A percentile compares a stretch with the other conserved stretches of the same genome.
phyloP scores from a whole-genome alignment of 225 moss, liverwort and hornwort genomes.

The Pseudoscleropodium purum region DNA sequence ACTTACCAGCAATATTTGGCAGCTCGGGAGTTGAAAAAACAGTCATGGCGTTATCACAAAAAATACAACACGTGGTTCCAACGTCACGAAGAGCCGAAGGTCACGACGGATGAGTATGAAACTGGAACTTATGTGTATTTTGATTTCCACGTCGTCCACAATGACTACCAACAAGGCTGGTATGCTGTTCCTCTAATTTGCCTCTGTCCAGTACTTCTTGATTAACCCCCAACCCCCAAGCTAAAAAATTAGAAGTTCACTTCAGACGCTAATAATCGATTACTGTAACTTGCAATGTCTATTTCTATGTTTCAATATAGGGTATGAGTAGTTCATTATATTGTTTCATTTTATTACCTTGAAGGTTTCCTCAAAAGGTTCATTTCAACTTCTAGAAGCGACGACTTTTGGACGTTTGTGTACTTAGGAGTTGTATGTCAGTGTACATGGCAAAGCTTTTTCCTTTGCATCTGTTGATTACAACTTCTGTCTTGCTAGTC shows the following conservation, averaged over 20 bases:
- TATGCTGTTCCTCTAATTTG: conserved; percentile 18
- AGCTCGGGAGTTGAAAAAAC: conserved; percentile 91
- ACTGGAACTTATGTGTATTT: conserved; percentile 99
- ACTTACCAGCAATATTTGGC: conserved; percentile 98
- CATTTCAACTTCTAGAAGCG: not conserved
- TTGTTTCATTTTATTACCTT: not conserved
- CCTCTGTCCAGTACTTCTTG: not conserved
- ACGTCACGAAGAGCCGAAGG: conserved; percentile 95
- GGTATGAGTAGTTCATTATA: not conserved
- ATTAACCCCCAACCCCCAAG: not conserved
- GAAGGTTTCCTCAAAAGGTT: not conserved
- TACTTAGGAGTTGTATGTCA: not conserved
- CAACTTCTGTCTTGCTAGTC: not conserved
- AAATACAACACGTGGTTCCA: conserved; percentile 99
- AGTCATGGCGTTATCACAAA: conserved; percentile 97
- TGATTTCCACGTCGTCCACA: conserved; percentile 89
- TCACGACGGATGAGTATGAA: conserved; percentile 90
- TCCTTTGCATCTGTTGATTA: not conserved
- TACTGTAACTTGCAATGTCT: not conserved
- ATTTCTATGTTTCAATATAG: not conserved
- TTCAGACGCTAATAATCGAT: not conserved
- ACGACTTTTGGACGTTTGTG: not conserved
- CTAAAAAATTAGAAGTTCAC: not conserved
- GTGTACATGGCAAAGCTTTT: not conserved
- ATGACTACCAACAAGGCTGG: conserved; percentile 98